These are phyloP conservation scores for Magnolia officinalis DNA, from an alignment of 164 flowering plant species.

Conservation along the genomic window DNA sequence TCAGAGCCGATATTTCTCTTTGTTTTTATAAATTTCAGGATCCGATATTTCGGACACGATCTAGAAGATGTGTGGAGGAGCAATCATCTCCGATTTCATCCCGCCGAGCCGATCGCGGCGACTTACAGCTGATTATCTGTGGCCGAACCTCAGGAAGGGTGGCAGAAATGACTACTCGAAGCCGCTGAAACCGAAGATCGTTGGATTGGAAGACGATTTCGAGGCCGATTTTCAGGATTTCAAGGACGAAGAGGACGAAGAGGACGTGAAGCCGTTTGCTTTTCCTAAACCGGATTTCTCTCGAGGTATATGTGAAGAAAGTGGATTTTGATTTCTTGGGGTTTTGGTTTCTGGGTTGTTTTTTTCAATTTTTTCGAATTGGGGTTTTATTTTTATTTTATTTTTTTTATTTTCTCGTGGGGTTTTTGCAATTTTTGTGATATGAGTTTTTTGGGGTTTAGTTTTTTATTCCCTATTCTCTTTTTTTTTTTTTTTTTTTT, in stretches of 20 bases:
- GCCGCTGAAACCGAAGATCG: constrained; percentile 24
- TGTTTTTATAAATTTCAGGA: no score
- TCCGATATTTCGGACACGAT: not conserved
- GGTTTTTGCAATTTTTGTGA: not conserved
- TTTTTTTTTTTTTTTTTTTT: not conserved
- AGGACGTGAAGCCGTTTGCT: constrained; percentile 39
- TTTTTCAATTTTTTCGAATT: no score
- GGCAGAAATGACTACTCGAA: constrained; percentile 23
- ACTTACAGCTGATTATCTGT: constrained; percentile 44
- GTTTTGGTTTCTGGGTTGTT: not conserved
- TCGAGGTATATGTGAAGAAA: constrained; percentile 6
- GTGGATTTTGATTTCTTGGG: not conserved
- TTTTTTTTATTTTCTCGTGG: not conserved
- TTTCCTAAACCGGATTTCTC: constrained; percentile 31
- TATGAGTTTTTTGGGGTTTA: not conserved
- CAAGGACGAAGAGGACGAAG: constrained; percentile 54
- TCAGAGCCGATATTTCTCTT: not conserved
- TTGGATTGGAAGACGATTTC: constrained; percentile 55
- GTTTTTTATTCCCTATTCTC: not conserved
- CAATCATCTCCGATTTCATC: constrained; percentile 76
- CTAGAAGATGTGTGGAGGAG: constrained; percentile 85
- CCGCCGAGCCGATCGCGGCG: constrained; percentile 41
- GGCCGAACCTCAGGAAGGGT: constrained; percentile 44
- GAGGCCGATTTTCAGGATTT: constrained; percentile 85
- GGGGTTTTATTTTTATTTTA: not conserved